These are phyloP conservation scores for Heterobasidion parviporum DNA, from an alignment of 1,284 basidiomycete genomes.

Conservation along the genomic window DNA sequence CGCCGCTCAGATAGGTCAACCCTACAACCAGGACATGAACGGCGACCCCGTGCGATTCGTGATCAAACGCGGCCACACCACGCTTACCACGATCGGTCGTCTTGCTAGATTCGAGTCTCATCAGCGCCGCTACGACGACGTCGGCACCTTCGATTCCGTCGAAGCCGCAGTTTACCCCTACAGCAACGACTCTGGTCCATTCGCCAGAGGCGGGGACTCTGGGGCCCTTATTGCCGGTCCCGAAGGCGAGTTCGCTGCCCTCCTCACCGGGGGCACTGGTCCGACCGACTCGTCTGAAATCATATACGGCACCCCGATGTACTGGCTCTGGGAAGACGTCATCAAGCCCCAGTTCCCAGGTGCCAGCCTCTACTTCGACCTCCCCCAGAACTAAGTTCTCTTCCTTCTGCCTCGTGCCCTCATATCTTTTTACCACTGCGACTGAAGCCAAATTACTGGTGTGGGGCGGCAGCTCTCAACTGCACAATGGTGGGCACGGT, in stretches of 20 bases:
- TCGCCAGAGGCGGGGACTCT: conserved; percentile 28
- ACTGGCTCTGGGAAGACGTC: conserved; percentile 23
- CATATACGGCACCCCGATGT: conserved; percentile 23
- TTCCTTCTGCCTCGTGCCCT: conserved; percentile 1
- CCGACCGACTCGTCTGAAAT: conserved; percentile 17
- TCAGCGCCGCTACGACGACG: conserved; percentile 19
- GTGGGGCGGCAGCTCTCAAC: background rate
- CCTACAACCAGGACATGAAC: conserved; percentile 16
- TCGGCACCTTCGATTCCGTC: conserved; percentile 20
- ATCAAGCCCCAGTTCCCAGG: conserved; percentile 16
- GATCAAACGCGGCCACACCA: conserved; percentile 24
- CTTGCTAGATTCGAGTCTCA: conserved; percentile 22
- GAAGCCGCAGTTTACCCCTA: conserved; percentile 20
- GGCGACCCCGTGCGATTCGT: conserved; percentile 20
- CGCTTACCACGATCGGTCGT: conserved; percentile 23
- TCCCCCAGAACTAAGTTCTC: conserved; percentile 10
- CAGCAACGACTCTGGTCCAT: conserved; percentile 19
- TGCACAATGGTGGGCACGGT: background rate
- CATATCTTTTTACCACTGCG: background rate
- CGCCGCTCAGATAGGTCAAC: conserved; percentile 19
- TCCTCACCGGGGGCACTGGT: conserved; percentile 23
- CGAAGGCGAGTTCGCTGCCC: conserved; percentile 17
- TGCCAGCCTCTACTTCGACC: conserved; percentile 20
- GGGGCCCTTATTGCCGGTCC: conserved; percentile 23
- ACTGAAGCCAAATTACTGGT: background rate